phyloP scores from a whole-genome alignment of 2,329 filamentous ascomycete species.

The Penicillium sp. region DNA sequence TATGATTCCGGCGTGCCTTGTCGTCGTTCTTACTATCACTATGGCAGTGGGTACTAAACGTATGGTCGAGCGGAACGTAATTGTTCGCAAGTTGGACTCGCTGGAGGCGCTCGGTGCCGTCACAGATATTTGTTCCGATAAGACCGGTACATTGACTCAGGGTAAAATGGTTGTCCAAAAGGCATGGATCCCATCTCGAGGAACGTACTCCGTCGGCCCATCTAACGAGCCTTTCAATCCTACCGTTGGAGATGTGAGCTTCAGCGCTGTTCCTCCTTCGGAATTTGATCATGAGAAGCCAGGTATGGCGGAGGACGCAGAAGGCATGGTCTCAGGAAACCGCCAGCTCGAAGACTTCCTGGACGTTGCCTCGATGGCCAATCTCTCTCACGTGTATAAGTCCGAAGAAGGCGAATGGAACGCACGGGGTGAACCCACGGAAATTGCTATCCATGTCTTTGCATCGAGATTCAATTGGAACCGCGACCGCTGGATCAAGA shows the following conservation, averaged over 20 bases:
- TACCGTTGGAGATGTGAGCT: constrained; percentile 45
- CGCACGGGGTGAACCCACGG: constrained; percentile 63
- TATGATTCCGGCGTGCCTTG: constrained; percentile 59
- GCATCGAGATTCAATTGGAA: constrained; percentile 64
- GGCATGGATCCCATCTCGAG: constrained; percentile 55
- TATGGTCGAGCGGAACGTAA: constrained; percentile 53
- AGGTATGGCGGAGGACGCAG: not conserved
- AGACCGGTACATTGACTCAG: constrained; percentile 58
- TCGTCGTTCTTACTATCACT: constrained; percentile 63
- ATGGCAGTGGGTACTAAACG: constrained; percentile 58
- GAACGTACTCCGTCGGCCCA: constrained; percentile 54
- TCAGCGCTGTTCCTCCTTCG: constrained; percentile 29
- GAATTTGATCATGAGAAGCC: not conserved
- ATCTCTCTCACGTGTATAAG: constrained; percentile 59
- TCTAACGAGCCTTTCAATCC: constrained; percentile 56
- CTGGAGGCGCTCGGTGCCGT: constrained; percentile 59
- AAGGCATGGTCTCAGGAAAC: constrained; percentile 41
- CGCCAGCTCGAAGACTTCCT: constrained; percentile 52
- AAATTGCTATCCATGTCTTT: constrained; percentile 70
- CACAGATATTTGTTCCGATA: constrained; percentile 54
- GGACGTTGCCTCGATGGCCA: constrained; percentile 60
- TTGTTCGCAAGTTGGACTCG: constrained; percentile 54
- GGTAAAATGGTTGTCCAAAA: constrained; percentile 60
- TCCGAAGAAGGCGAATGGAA: constrained; percentile 54
- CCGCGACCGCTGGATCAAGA: constrained; percentile 47